Evolutionary conservation across 331 rosid species (phyloP), one percentile per base, ranked within the genome.

Genomic region (Quercus phellos): DNA sequence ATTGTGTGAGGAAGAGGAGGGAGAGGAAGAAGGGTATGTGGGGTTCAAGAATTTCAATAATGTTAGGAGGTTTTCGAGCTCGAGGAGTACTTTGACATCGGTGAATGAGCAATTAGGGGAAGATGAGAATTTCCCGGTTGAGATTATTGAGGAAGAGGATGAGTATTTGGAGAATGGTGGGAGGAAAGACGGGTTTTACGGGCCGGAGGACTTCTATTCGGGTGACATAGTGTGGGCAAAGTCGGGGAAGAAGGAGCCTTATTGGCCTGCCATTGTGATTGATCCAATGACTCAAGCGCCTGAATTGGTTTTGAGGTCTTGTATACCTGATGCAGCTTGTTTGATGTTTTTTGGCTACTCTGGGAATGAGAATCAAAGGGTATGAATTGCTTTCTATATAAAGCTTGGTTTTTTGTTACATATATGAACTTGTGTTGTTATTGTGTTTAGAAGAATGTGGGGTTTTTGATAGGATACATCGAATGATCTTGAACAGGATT

Each of bases 221-320:
- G 89, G 96, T 50, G 99, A 95, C 68, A 88, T 89, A 81, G 98
- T 95, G 78, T 95, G 99, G 99, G 99, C 99, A 46, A 95, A 90
- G 88, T 91, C 99, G 3, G 94, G 98, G 74, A 91, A 83, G 60
- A 90, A 88, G 81, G 99, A 95, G 85, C 99, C 99, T 22, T 91
- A 91, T 83, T 95, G 99, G 99, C 99, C 99, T 14, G 99, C 99
- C 85, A 85, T 95, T 83, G 98, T 95, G 26, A 93, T 95, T 61
- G 98, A 95, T 86, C 99, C 99, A 55, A 68, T 90, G 85, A 77
- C 89, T 16, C 98, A 95, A 73, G 99, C 99, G 7, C 99, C 99
- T 30, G 99, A 95, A 78, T 80, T 90, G 61, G 99, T 95, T 75
- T 80, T 95, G 78, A 86, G 97, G 89, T 91, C 98, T 88, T 93